Evolutionary conservation across 352 stramenopile species (phyloP).

Genomic region (Globisporangium acanthophoron): DNA sequence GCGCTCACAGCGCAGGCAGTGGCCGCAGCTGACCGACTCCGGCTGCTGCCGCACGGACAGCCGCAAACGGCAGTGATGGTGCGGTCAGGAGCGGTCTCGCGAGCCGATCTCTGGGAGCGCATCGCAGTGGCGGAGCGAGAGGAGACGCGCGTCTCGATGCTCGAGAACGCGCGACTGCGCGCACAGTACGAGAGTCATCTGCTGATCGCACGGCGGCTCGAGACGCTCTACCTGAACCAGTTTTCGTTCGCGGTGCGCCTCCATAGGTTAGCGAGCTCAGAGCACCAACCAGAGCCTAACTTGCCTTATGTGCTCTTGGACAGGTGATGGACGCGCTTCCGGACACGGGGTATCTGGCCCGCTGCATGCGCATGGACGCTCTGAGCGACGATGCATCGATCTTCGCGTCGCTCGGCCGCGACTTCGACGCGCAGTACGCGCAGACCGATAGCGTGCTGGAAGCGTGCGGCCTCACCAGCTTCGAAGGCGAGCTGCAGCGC

Average conservation of each 20-base stretch:
- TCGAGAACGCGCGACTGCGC: conserved; percentile 29
- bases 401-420: conserved; percentile 23
- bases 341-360: conserved; percentile 1
- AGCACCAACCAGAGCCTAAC: too few species aligned
- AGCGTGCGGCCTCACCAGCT: conserved; percentile 13
- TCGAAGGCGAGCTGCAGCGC: conserved; percentile 14
- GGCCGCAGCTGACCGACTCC: conserved; percentile 22
- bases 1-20: conserved; percentile 18
- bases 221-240: conserved; percentile 24
- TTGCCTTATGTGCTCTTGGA: too few species aligned
- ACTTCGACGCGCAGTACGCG: conserved; percentile 21
- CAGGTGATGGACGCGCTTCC: conserved; percentile 2
- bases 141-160: conserved; percentile 21
- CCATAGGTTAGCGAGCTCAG: too few species aligned
- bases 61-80: background rate
- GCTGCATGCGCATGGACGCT: background rate
- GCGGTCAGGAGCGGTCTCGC: background rate
- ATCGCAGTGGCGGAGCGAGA: conserved; percentile 24
- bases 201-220: conserved; percentile 25
- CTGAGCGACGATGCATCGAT: conserved; percentile 19
- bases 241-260: conserved; percentile 1
- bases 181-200: conserved; percentile 30
- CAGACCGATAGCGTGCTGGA: conserved; percentile 20
- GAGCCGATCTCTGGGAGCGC: conserved; percentile 22
- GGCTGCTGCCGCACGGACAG: conserved; percentile 15